These are phyloP conservation scores for Sporopachydermia lactativora DNA, from an alignment of 805 yeast species.

Conservation along the genomic window DNA sequence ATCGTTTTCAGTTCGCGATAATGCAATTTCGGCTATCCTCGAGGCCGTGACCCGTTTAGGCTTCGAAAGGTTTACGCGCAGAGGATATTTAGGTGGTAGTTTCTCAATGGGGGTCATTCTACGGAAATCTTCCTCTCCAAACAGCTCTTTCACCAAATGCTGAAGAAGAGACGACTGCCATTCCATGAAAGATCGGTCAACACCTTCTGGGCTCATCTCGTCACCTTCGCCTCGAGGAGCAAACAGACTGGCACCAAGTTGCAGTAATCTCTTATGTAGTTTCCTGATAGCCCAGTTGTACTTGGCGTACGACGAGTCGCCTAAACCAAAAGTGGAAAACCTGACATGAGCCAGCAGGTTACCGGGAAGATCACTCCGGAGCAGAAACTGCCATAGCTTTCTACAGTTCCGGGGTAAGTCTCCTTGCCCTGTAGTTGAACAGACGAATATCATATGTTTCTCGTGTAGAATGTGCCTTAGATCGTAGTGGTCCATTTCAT, in stretches of 20 bases:
- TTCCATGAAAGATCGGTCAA: slow-evolving; percentile 61
- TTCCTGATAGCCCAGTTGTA: slow-evolving; percentile 83
- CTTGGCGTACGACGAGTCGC: slow-evolving; percentile 84
- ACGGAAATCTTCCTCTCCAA: not conserved
- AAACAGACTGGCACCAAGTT: slow-evolving; percentile 69
- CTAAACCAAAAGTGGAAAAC: slow-evolving; percentile 75
- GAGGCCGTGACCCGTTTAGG: slow-evolving; percentile 19
- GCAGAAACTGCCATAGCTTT: slow-evolving; percentile 61
- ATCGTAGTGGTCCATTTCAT: slow-evolving; percentile 47
- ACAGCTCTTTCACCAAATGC: slow-evolving; percentile 17
- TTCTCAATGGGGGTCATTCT: slow-evolving; percentile 11
- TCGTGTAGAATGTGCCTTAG: slow-evolving; percentile 38
- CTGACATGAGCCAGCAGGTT: slow-evolving; percentile 46
- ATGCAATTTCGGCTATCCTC: slow-evolving; percentile 17
- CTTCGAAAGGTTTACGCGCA: slow-evolving; percentile 18
- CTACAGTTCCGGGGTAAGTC: slow-evolving; percentile 70
- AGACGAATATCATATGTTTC: slow-evolving; percentile 36
- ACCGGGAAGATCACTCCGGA: slow-evolving; percentile 48
- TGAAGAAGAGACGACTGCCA: slow-evolving; percentile 46
- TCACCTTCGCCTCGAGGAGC: slow-evolving; percentile 78
- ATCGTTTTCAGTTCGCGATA: slow-evolving; percentile 15
- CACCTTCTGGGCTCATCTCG: slow-evolving; percentile 58
- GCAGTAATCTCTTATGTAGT: slow-evolving; percentile 61
- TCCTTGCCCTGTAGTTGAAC: slow-evolving; percentile 95
- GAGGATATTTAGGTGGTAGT: slow-evolving; percentile 24